These are phyloP conservation scores for Russula sp. DNA, from an alignment of 768 basidiomycete species.

Conservation along the genomic window DNA sequence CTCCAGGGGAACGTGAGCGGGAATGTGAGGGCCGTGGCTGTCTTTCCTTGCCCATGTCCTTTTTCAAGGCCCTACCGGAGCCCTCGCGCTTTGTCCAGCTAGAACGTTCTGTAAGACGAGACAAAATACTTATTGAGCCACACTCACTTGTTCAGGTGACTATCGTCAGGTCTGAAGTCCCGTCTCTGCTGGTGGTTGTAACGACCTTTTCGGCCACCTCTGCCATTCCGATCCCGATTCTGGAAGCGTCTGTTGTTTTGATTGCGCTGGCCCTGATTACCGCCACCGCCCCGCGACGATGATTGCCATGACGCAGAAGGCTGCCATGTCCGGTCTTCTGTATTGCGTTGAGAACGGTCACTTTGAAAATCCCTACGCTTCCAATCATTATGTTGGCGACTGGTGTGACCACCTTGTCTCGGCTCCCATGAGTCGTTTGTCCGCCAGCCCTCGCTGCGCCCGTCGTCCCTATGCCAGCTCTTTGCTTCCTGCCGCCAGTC, in stretches of 20 bases:
- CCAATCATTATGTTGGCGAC: conserved; percentile 21
- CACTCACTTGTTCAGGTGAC: conserved; percentile 69
- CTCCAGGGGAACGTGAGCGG: conserved; percentile 49
- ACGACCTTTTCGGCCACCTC: conserved; percentile 26
- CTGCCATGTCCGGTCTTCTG: conserved; percentile 63
- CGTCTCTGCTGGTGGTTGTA: conserved; percentile 35
- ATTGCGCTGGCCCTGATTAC: conserved; percentile 34
- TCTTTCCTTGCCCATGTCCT: conserved; percentile 37
- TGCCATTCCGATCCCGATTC: conserved; percentile 22
- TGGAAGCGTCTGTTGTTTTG: conserved; percentile 34
- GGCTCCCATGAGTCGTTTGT: conserved; percentile 33
- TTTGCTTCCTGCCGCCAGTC: conserved; percentile 30
- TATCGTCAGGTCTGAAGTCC: conserved; percentile 51
- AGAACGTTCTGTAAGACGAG: conserved; percentile 12
- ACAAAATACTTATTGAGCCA: not conserved
- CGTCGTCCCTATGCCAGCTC: conserved; percentile 41
- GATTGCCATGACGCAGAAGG: conserved; percentile 65
- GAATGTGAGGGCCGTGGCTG: conserved; percentile 47
- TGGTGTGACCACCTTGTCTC: conserved; percentile 19
- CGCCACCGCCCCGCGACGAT: conserved; percentile 28
- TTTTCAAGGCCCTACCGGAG: conserved; percentile 36
- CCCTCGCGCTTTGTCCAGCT: conserved; percentile 67
- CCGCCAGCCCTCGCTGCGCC: conserved; percentile 35
- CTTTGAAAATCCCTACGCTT: conserved; percentile 23
- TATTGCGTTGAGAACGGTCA: conserved; percentile 26